These are phyloP conservation scores for Cutaneotrichosporon sp. DNA, from an alignment of 1,284 basidiomycete genomes.

Conservation along the genomic window DNA sequence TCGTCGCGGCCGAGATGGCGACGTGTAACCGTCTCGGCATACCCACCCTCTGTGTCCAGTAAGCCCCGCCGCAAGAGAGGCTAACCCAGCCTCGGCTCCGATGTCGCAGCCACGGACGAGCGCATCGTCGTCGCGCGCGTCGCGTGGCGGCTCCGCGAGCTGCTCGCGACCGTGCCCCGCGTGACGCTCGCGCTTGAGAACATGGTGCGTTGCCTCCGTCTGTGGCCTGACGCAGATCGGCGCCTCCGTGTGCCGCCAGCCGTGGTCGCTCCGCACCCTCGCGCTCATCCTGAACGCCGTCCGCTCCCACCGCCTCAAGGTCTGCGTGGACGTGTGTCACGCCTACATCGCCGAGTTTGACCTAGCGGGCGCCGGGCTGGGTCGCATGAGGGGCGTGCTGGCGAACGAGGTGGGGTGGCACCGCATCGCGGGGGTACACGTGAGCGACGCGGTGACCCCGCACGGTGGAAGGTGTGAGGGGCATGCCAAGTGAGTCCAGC, in stretches of 20 bases:
- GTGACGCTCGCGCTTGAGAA: constrained; percentile 23
- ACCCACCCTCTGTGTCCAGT: constrained; percentile 21
- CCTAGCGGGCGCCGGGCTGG: not conserved
- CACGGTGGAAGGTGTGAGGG: constrained; percentile 19
- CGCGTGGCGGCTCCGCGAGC: not conserved
- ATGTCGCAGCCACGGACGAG: not conserved
- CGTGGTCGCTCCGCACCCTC: constrained; percentile 16
- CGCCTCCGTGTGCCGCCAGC: not conserved
- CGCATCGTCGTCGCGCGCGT: constrained; percentile 10
- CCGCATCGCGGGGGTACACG: constrained; percentile 17
- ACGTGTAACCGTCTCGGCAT: constrained; percentile 8
- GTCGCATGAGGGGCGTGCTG: not conserved
- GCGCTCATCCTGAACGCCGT: constrained; percentile 13
- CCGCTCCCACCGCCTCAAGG: constrained; percentile 6
- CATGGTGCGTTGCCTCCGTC: constrained; percentile 10
- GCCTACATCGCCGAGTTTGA: constrained; percentile 22
- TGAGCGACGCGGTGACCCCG: constrained; percentile 12
- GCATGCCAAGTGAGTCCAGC: constrained; percentile 15
- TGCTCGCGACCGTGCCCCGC: constrained; percentile 5
- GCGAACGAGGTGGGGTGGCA: constrained; percentile 1
- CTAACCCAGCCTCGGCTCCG: constrained; percentile 7
- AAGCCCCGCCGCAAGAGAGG: not conserved
- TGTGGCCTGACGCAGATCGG: constrained; percentile 1
- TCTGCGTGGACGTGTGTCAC: constrained; percentile 24
- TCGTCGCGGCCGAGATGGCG: constrained; percentile 13